phyloP scores from a whole-genome alignment of 1,139 yeast genomes.

The Blastobotrys apis region DNA sequence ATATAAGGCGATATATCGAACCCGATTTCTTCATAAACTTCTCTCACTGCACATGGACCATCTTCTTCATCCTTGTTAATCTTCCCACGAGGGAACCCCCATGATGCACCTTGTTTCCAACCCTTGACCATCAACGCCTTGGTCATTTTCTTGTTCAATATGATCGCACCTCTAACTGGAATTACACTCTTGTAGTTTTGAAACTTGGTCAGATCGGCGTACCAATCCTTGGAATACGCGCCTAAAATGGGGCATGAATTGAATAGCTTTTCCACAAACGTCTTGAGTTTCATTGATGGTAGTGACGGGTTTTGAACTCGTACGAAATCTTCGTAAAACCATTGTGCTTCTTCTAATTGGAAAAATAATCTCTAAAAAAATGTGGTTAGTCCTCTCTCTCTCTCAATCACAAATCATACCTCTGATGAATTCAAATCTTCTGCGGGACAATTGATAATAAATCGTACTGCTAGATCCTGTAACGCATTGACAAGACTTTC shows the following conservation, averaged over 20 bases:
- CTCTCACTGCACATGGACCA: constrained; percentile 89
- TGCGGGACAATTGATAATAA: constrained; percentile 84
- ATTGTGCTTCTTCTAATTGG: constrained; percentile 96
- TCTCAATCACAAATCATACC: constrained; percentile 28
- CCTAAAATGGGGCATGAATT: constrained; percentile 71
- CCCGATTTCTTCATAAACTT: constrained; percentile 93
- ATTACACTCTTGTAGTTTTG: constrained; percentile 83
- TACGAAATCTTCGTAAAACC: constrained; percentile 91
- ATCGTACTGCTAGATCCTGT: constrained; percentile 85
- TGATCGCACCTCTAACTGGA: constrained; percentile 95
- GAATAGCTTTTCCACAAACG: constrained; percentile 69
- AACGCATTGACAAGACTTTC: constrained; percentile 66
- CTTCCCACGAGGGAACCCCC: constrained; percentile 98
- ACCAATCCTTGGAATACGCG: constrained; percentile 25
- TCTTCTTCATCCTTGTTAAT: constrained; percentile 92
- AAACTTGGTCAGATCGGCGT: constrained; percentile 42
- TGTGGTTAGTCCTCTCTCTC: neutral
- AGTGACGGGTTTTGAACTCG: constrained; percentile 68
- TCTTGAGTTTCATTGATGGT: constrained; percentile 74
- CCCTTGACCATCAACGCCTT: constrained; percentile 82
- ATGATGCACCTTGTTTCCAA: constrained; percentile 65
- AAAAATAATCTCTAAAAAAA: constrained; percentile 77
- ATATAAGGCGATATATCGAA: constrained; percentile 70
- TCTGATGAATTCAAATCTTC: constrained; percentile 86
- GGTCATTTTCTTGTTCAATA: constrained; percentile 66